Conservation (phyloP, 345 rosid species). For the Syzygium grande region DNA sequence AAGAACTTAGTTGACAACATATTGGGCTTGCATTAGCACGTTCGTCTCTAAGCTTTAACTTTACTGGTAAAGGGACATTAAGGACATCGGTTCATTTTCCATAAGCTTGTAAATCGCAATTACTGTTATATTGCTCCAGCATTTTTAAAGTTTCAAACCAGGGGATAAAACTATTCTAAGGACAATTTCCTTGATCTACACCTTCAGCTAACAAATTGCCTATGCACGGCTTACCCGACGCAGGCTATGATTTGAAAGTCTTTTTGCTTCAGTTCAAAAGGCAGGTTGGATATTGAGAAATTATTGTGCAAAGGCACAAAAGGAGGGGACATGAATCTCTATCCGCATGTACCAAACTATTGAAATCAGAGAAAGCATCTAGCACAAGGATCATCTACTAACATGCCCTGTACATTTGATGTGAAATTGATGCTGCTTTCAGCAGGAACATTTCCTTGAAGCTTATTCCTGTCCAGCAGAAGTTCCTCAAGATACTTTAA, state of each 20-base stretch:
- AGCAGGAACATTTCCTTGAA: slow-evolving; percentile 78
- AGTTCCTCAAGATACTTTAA: slow-evolving; percentile 74
- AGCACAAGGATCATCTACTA: slow-evolving; percentile 14
- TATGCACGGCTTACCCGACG: neutral
- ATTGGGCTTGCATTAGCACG: neutral
- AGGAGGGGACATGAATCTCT: neutral
- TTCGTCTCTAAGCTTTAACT: neutral
- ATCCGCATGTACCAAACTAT: neutral
- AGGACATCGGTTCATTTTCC: neutral
- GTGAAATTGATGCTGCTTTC: slow-evolving; percentile 18
- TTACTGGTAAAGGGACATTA: neutral
- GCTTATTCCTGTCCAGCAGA: slow-evolving; percentile 74
- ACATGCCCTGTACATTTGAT: slow-evolving; percentile 37
- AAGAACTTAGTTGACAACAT: neutral
- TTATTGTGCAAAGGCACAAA: neutral
- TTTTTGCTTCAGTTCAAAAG: neutral
- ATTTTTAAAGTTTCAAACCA: neutral
- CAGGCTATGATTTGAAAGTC: neutral
- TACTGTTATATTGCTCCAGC: neutral
- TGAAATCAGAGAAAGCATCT: neutral
- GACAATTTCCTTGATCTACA: neutral
- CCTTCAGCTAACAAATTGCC: neutral
- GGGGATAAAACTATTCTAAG: neutral
- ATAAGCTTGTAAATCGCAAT: neutral
- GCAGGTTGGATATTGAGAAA: neutral